Evolutionary conservation across 2,329 filamentous ascomycete species (phyloP).

Genomic region (Aspergillus sp.): DNA sequence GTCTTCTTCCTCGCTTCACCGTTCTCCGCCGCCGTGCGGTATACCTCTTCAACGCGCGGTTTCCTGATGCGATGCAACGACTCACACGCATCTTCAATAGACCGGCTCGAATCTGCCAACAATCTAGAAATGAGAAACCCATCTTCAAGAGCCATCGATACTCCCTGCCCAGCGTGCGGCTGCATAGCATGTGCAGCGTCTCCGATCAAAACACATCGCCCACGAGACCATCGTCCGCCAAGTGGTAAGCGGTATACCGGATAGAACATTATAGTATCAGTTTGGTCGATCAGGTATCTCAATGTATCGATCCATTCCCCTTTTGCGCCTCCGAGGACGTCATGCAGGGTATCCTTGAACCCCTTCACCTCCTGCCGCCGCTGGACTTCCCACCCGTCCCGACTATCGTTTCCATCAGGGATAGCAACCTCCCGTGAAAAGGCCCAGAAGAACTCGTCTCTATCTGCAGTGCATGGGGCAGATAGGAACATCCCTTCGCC

Average conservation of each 20-base stretch:
- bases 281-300: constrained; percentile 12
- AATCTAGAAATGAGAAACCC: constrained; percentile 29
- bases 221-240: constrained; percentile 31
- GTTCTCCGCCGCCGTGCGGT: constrained; percentile 24
- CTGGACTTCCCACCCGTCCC: constrained; percentile 31
- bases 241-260: constrained; percentile 36
- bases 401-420: constrained; percentile 12
- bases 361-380: constrained; percentile 24
- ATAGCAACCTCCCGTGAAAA: constrained; percentile 27
- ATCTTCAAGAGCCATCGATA: constrained; percentile 57
- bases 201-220: constrained; percentile 36
- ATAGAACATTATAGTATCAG: constrained; percentile 30
- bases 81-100: constrained; percentile 15
- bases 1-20: constrained; percentile 24
- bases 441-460: constrained; percentile 29
- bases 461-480: constrained; percentile 23
- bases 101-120: constrained; percentile 16
- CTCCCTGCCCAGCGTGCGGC: constrained; percentile 51
- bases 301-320: constrained; percentile 44
- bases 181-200: constrained; percentile 37
- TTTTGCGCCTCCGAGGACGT: constrained; percentile 62
- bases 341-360: constrained; percentile 23
- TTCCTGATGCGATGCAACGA: constrained; percentile 23
- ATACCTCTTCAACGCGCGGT: constrained; percentile 31
- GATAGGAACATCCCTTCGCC: constrained; percentile 24